Conservation (phyloP, 1,284 basidiomycete species). For the Ganoderma sinense region DNA sequence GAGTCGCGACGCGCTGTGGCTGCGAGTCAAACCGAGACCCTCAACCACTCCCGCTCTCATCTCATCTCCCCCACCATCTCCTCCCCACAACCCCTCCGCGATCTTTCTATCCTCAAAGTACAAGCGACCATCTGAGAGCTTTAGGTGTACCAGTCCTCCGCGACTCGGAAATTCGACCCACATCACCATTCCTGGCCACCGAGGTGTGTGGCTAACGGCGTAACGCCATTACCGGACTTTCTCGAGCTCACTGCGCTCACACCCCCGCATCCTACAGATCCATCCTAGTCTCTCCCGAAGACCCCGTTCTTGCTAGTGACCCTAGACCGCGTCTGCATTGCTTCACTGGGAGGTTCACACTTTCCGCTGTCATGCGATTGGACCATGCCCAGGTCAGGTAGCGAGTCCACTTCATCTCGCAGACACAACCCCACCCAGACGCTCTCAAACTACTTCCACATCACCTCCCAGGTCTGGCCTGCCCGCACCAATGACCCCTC, state of each 20-base stretch:
- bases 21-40: neutral
- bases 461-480: conserved; percentile 20
- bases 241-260: neutral
- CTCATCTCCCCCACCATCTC: neutral
- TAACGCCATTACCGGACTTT: neutral
- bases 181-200: neutral
- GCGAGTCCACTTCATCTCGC: conserved; percentile 26
- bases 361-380: conserved; percentile 6
- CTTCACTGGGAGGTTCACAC: neutral
- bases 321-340: neutral
- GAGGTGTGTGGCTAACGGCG: neutral
- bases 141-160: neutral
- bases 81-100: neutral
- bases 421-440: conserved; percentile 26
- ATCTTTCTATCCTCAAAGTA: neutral
- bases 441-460: conserved; percentile 22
- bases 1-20: conserved; percentile 10
- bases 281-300: neutral
- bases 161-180: neutral
- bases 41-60: neutral
- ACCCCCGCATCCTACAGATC: neutral
- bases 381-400: conserved; percentile 27
- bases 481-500: conserved; percentile 1
- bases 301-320: neutral
- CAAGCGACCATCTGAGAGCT: neutral